Base-by-base conservation (phyloP, 164 flowering plant genomes). In the Vitis rotundifolia region DNA sequence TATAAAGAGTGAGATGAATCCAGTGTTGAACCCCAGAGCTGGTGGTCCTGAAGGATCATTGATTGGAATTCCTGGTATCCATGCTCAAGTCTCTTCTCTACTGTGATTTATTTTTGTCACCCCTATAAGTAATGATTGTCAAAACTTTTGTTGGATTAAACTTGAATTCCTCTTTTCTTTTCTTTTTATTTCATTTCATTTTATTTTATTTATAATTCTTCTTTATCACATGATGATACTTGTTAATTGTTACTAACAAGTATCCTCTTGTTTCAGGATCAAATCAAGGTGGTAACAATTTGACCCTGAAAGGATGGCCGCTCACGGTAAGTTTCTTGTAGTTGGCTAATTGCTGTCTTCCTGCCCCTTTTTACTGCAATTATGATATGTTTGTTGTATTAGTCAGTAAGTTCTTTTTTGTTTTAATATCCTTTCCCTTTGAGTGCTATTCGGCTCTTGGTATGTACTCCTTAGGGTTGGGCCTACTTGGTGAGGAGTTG, bases 301-400 rank as follows among this genome's bases (percentile, higher is more conserved):
- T 95, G 80, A 90, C 99, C 26, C 71, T 95, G 79, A 95, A 91
- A 88, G 99, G 99, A 75, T 95, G 97, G 97, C 99, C 99, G 12
- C 89, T 95, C 62, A 90, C 94, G 0, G 99, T 95, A 77, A 84
- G 97, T 81, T 51, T 49, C 18, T 29, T 50, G 11, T 59, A 3
- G 22, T 26, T 62, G 13, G 15, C 11, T 9, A 5, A 6, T 37
- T 37, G 44, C 44, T 37, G 44, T 6, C 44, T 59, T 12, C 18
- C 15, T 9, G 1, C 59, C 26, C 8, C 8, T 56, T 56, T 13
- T 16, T 56, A 18, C 19, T 53, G 15, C 56, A 53, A 53, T 57
- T 19, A 13, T 2, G 9, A 0, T 49, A 11, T 62, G 8, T 61
- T 66, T 49, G 8, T 22, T 18, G 48, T 18, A n/a, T 12, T 3